These are phyloP conservation scores for Cordia subcordata DNA, from an alignment of 257 asterid species.

Conservation along the genomic window DNA sequence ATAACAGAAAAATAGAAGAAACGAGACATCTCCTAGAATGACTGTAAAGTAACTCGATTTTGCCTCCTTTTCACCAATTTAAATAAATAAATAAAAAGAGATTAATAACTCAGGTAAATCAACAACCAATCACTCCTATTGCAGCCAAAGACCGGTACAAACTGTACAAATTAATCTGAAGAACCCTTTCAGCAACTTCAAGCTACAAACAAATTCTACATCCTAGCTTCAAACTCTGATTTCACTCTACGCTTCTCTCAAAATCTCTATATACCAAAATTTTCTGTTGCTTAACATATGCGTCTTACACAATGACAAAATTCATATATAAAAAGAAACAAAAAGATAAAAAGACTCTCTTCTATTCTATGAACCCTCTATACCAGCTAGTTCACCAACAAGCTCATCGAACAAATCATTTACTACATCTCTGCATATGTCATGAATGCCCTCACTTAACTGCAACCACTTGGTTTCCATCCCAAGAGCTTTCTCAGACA, in stretches of 20 bases:
- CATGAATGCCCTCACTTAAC: slow-evolving; percentile 43
- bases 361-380: slow-evolving; percentile 17
- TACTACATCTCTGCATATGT: slow-evolving; percentile 57
- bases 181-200: not conserved
- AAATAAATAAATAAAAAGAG: too few species aligned
- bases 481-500: slow-evolving; percentile 33
- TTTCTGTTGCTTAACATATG: not conserved
- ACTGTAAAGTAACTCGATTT: too few species aligned
- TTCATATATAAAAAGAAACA: not conserved
- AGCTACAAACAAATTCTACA: not conserved
- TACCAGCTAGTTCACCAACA: slow-evolving; percentile 41
- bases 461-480: slow-evolving; percentile 44
- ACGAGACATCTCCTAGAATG: too few species aligned
- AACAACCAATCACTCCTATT: too few species aligned
- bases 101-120: too few species aligned
- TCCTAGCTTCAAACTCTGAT: not conserved
- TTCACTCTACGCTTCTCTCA: not conserved
- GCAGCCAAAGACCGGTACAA: too few species aligned
- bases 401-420: slow-evolving; percentile 50
- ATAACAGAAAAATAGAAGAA: too few species aligned
- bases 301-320: not conserved
- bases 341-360: slow-evolving; percentile 5
- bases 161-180: too few species aligned
- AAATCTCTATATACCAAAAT: not conserved
- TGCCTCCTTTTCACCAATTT: too few species aligned